Evolutionary conservation across 2,329 filamentous ascomycete genomes (phyloP), one percentile per base, ranked within the genome.

Genomic region (Anisogramma anomala): DNA sequence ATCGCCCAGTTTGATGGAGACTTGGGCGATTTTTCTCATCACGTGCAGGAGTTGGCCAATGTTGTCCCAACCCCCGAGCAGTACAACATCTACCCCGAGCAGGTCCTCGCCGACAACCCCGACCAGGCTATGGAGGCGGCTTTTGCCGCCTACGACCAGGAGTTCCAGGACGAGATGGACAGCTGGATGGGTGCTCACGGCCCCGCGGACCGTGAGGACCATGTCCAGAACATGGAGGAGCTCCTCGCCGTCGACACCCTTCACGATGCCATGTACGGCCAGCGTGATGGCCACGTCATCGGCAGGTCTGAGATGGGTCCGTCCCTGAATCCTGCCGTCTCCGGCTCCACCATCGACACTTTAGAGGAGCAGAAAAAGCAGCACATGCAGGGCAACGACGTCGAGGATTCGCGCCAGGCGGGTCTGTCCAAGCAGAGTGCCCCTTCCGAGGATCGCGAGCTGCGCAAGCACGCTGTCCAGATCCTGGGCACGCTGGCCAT

Each of bases 401-500:
- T 32, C 20, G 45, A 39, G 28, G 38, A 48, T 27, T 53, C 53
- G 22, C 55, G 59, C 15, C 55, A 49, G 45, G 57, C 27, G 53
- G 59, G 48, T 49, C 53, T 59, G 7, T 49, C 57, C 20, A 34
- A 39, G 20, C 42, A 42, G 22, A n/a, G n/a, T n/a, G 58, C 62
- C 4, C 49, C 60, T 17, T 70, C 80, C 38, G 69, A 77, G 18
- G 76, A 85, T 48, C 83, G 82, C 33, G 70, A 91, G 20, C 79
- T 82, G 15, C 67, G 22, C 5, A 9, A 68, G 30, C 87, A 83
- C 1, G 85, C 85, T 4, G 77, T 74, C 13, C 68, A 80, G 44
- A 67, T 93, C 3, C 66, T 91, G 4, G 69, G 80, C 40, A 78
- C 75, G 27, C 74, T 93, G 10, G 68, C 74, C 15, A 67, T 79